Evolutionary conservation across 176 grass and related monocot genomes (phyloP), one percentile per base, ranked within the genome.

Genomic region (Triticum dicoccoides): DNA sequence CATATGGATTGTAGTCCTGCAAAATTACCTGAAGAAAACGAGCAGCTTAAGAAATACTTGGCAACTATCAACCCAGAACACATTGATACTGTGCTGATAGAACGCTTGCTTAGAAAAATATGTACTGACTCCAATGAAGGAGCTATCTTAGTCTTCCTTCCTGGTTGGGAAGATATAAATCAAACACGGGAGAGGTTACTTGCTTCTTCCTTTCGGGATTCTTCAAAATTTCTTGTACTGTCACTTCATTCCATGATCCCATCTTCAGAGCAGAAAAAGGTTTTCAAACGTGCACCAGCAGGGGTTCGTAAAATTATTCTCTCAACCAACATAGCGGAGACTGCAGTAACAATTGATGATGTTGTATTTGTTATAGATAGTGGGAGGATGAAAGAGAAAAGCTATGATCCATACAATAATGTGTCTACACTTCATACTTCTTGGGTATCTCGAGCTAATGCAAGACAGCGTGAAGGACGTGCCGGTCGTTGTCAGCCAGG

Each of bases 341-440:
- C 93, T 71, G 90, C 96, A 76, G 90, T 98, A 49, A 98, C 96
- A 65, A 98, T 98, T 88, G 93, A 98, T 91, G 96, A 98, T 87
- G 82, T 98, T 66, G 93, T 98, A 64, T 98, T 90, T 85, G 94
- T 98, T 30, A 94, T 98, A 86, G 93, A 96, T 79, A 95, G 82
- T 92, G 96, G 96, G 32, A 88, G 93, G 78, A 98, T 98, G 96
- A 98, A 98, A 89, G 96, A 96, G 82, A 98, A 94, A 90, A 98
- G 90, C 83, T 98, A 98, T 88, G 96, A 98, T 94, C 96, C 96
- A 33, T 96, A 98, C 79, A 98, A 91, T 87, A 94, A 91, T 73
- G 96, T 98, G 49, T 98, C 96, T 62, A 98, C 96, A 69, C 93
- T 98, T 85, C 90, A 94, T 71, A 88, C 96, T 89, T 94, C 93